Percentiles rank a stretch among this genome's conserved stretches.
phyloP scores from a whole-genome alignment of 106 monocot genomes.

The Alisma plantagoaquatica region DNA sequence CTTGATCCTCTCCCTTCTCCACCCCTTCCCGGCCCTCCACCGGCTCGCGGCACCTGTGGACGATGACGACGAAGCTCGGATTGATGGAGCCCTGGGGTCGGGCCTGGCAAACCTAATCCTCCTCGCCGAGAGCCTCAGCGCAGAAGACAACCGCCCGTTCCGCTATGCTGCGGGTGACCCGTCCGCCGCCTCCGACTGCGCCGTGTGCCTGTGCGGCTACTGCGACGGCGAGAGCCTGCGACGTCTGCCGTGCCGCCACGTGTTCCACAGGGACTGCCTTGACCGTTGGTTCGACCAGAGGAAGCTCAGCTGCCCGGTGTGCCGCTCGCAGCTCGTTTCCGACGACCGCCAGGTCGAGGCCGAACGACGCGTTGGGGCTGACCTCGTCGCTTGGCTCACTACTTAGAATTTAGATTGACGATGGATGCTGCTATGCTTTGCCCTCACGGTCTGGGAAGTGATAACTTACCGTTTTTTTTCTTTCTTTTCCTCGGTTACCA shows the following conservation, averaged over 20 bases:
- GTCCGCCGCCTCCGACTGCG: conserved; percentile 4
- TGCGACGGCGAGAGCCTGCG: conserved; percentile 24
- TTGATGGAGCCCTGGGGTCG: too few species aligned
- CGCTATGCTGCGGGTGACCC: background rate
- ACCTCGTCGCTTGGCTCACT: conserved; percentile 33
- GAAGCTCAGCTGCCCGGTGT: conserved; percentile 33
- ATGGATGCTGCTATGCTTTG: too few species aligned
- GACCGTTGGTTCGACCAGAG: conserved; percentile 34
- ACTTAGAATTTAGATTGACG: too few species aligned
- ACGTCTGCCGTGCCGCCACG: conserved; percentile 34
- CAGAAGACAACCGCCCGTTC: conserved; percentile 4
- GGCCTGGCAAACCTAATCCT: conserved; percentile 17
- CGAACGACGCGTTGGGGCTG: conserved; percentile 18
- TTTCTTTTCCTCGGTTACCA: too few species aligned
- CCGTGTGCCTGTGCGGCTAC: conserved; percentile 23
- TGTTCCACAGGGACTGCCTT: conserved; percentile 40
- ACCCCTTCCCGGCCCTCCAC: too few species aligned
- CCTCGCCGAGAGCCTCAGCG: conserved; percentile 17
- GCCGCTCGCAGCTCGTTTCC: conserved; percentile 19
- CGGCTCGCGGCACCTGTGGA: too few species aligned
- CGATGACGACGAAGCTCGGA: too few species aligned
- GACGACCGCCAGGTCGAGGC: too few species aligned
- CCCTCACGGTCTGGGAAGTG: too few species aligned
- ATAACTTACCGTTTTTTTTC: too few species aligned
- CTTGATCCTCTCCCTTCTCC: conserved; percentile 3